phyloP scores from a whole-genome alignment of 345 rosid species.

The Balakata baccata region DNA sequence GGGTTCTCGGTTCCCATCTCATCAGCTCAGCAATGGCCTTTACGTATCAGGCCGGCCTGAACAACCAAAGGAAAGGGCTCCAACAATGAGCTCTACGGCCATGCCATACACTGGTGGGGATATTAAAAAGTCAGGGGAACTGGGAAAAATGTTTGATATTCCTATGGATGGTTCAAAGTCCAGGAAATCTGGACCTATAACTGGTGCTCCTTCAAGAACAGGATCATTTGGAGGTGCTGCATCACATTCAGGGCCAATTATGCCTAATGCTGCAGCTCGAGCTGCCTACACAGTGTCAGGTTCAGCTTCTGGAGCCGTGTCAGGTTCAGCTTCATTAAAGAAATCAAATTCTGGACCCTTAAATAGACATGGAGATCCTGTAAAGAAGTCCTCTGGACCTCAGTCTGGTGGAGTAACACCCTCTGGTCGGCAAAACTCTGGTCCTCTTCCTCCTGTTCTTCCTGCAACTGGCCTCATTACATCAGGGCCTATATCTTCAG shows the following conservation, averaged over 20 bases:
- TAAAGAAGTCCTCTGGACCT: constrained; percentile 86
- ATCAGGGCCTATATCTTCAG: constrained; percentile 86
- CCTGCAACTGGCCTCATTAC: constrained; percentile 94
- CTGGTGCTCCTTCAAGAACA: constrained; percentile 70
- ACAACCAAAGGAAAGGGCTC: constrained; percentile 79
- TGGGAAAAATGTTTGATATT: constrained; percentile 96
- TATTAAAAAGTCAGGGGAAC: constrained; percentile 85
- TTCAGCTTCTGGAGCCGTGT: constrained; percentile 54
- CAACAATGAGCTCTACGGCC: constrained; percentile 82
- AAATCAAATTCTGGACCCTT: constrained; percentile 93
- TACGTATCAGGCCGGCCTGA: constrained; percentile 91
- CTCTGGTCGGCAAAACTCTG: constrained; percentile 81
- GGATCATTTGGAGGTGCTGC: constrained; percentile 88
- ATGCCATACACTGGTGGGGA: constrained; percentile 98
- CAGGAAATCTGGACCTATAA: constrained; percentile 93
- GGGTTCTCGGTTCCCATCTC: constrained; percentile 93
- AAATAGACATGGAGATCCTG: constrained; percentile 87
- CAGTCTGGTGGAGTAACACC: constrained; percentile 88
- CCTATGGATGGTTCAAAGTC: constrained; percentile 64
- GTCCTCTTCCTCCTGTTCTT: constrained; percentile 82
- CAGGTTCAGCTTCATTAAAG: constrained; percentile 78
- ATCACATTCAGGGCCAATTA: constrained; percentile 76
- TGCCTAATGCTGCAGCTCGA: constrained; percentile 75
- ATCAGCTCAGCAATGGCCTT: constrained; percentile 84
- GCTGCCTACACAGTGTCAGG: constrained; percentile 68